Evolutionary conservation across 768 basidiomycete species (phyloP).

Genomic region (Cystobasidium onofrii): DNA sequence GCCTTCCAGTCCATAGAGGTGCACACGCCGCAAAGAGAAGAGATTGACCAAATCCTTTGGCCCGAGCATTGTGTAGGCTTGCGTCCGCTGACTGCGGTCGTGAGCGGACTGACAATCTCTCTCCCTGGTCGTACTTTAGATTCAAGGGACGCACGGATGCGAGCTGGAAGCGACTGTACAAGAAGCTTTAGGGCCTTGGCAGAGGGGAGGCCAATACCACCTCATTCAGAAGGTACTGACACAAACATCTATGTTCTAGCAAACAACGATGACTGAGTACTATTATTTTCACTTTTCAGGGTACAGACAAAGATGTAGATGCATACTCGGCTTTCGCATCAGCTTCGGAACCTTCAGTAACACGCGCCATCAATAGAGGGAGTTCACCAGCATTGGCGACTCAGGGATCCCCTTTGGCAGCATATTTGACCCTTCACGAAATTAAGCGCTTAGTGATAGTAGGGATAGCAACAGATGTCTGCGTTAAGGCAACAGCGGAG

Average conservation of each 20-base stretch:
- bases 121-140: slow-evolving; percentile 20
- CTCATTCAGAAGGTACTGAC: slow-evolving; percentile 44
- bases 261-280: not conserved
- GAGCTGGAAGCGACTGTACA: slow-evolving; percentile 57
- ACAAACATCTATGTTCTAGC: not conserved
- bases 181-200: slow-evolving; percentile 50
- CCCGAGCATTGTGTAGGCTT: slow-evolving; percentile 62
- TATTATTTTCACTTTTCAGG: slow-evolving; percentile 43
- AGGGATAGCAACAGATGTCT: slow-evolving; percentile 67
- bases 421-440: slow-evolving; percentile 49
- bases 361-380: not conserved
- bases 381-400: slow-evolving; percentile 46
- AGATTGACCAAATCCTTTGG: slow-evolving; percentile 60
- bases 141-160: slow-evolving; percentile 55
- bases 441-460: slow-evolving; percentile 59
- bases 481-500: slow-evolving; percentile 53
- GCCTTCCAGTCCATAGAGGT: slow-evolving; percentile 43
- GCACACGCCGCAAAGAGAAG: slow-evolving; percentile 31
- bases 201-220: slow-evolving; percentile 33
- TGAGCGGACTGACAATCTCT: not conserved
- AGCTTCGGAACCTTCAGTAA: slow-evolving; percentile 28
- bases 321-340: slow-evolving; percentile 68
- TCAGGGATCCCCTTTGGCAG: slow-evolving; percentile 49
- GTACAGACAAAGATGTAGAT: slow-evolving; percentile 57
- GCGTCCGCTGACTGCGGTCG: slow-evolving; percentile 10